phyloP scores from a whole-genome alignment of 2,329 filamentous ascomycete genomes.

The Ambrosiella xylebori region DNA sequence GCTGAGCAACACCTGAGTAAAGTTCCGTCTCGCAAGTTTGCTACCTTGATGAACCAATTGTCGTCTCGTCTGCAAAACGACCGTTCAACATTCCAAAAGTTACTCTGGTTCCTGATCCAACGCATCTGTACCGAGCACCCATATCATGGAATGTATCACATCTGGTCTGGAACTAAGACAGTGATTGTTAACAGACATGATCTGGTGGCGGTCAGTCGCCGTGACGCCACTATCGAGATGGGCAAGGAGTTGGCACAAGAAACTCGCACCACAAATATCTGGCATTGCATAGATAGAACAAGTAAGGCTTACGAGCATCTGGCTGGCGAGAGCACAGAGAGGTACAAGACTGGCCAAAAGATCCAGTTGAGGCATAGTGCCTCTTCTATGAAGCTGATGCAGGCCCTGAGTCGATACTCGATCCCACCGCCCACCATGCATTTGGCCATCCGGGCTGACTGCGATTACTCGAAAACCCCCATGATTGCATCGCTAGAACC shows the following conservation, averaged over 20 bases:
- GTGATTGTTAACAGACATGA: constrained; percentile 51
- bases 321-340: constrained; percentile 46
- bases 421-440: constrained; percentile 85
- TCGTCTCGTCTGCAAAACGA: constrained; percentile 75
- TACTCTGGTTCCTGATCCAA: constrained; percentile 57
- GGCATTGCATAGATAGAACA: constrained; percentile 56
- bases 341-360: constrained; percentile 51
- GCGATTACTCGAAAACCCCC: constrained; percentile 62
- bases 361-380: constrained; percentile 45
- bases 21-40: constrained; percentile 85
- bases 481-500: constrained; percentile 55
- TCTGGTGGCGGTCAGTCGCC: constrained; percentile 54
- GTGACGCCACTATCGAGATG: constrained; percentile 54
- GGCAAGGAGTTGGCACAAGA: constrained; percentile 40
- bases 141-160: constrained; percentile 93
- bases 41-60: constrained; percentile 82
- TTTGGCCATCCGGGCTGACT: constrained; percentile 54
- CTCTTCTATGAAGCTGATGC: constrained; percentile 45
- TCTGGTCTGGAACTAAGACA: constrained; percentile 65
- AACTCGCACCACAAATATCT: constrained; percentile 33
- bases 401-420: constrained; percentile 42
- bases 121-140: constrained; percentile 86
- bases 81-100: constrained; percentile 52
- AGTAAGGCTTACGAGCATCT: constrained; percentile 50
- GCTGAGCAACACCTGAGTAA: constrained; percentile 51